Percentiles rank a stretch among this genome's conserved stretches.
These are phyloP conservation scores for Carallia brachiata DNA, from an alignment of 345 rosid species.

Conservation along the genomic window DNA sequence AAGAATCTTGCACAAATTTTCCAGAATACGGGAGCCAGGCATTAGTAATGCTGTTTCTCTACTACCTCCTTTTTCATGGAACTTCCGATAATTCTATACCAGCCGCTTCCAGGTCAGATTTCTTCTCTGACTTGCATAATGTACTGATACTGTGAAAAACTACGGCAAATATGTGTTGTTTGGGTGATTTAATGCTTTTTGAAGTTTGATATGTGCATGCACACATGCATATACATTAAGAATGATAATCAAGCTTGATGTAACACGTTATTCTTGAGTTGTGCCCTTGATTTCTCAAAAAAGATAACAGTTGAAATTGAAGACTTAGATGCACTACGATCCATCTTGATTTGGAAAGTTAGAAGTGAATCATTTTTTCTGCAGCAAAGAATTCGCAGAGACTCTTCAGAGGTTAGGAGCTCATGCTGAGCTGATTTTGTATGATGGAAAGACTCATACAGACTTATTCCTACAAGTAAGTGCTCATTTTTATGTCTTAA, in stretches of 20 bases:
- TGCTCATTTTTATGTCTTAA: neutral
- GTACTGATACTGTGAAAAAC: too few species aligned
- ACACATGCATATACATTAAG: too few species aligned
- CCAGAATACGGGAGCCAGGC: slow-evolving; percentile 29
- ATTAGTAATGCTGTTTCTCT: slow-evolving; percentile 22
- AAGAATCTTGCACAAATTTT: slow-evolving; percentile 25
- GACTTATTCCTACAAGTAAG: slow-evolving; percentile 35
- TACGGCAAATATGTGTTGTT: neutral
- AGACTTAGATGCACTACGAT: neutral
- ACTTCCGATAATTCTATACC: slow-evolving; percentile 30
- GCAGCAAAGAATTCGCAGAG: slow-evolving; percentile 25
- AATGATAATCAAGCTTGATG: neutral
- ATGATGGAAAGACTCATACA: slow-evolving; percentile 33
- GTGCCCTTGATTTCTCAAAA: neutral
- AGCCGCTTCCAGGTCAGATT: slow-evolving; percentile 25
- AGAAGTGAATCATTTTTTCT: neutral
- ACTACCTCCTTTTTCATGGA: slow-evolving; percentile 35
- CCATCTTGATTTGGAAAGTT: neutral
- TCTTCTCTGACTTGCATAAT: neutral
- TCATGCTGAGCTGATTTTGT: slow-evolving; percentile 24
- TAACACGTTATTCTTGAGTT: neutral
- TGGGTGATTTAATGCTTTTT: too few species aligned
- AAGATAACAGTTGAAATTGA: neutral
- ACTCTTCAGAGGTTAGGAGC: slow-evolving; percentile 22
- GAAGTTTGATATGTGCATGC: too few species aligned